Conservation (phyloP, 2,329 filamentous ascomycete species). For the Dactylellina haptotyla region DNA sequence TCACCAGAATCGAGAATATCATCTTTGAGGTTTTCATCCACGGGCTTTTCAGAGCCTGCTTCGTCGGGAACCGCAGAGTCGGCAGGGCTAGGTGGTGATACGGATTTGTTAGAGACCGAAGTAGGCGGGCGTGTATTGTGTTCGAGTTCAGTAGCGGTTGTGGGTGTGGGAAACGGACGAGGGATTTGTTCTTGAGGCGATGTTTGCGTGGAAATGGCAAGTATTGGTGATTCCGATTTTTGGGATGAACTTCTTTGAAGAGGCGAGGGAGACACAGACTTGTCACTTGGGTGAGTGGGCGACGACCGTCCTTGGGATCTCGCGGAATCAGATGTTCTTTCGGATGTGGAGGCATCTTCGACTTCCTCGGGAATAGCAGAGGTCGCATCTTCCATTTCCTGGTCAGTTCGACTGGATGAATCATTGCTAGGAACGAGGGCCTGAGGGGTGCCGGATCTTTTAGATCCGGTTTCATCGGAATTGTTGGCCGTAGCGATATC, state of each 20-base stretch:
- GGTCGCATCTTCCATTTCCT: conserved; percentile 2
- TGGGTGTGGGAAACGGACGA: conserved; percentile 50
- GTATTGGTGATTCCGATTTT: conserved; percentile 44
- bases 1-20: too few species aligned
- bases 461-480: not conserved
- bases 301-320: conserved; percentile 23
- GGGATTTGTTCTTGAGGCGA: conserved; percentile 30
- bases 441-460: not conserved
- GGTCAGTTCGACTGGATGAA: not conserved
- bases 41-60: not conserved
- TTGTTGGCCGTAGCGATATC: not conserved
- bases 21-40: too few species aligned
- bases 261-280: conserved; percentile 27
- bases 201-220: conserved; percentile 47
- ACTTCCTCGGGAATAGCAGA: conserved; percentile 15
- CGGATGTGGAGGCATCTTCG: conserved; percentile 24
- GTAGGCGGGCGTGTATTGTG: conserved; percentile 18
- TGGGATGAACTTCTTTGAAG: conserved; percentile 31
- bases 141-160: conserved; percentile 44
- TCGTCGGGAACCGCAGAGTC: conserved; percentile 21
- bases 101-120: conserved; percentile 29
- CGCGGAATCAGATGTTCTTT: conserved; percentile 18
- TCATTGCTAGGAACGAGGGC: not conserved
- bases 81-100: conserved; percentile 45
- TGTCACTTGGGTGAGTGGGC: conserved; percentile 39